Evolutionary conservation across 805 yeast species (phyloP).

Genomic region (Yamadazyma insecticola): DNA sequence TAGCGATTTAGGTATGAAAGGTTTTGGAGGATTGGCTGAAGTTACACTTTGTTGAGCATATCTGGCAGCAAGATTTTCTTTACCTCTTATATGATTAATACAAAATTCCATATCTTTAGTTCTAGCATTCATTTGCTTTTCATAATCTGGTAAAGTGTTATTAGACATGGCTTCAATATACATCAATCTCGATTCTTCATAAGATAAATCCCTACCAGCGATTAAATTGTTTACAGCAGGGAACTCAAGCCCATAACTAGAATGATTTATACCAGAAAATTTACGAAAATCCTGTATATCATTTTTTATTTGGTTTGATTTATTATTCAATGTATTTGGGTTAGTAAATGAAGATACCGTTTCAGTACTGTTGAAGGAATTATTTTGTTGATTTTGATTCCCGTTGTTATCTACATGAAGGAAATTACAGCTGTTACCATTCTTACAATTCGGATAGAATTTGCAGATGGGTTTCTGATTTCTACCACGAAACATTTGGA

Average conservation of each 20-base stretch:
- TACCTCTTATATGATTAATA: slow-evolving; percentile 29
- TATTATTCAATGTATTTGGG: slow-evolving; percentile 11
- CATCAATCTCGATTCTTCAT: slow-evolving; percentile 48
- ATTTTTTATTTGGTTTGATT: slow-evolving; percentile 16
- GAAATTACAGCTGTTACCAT: slow-evolving; percentile 24
- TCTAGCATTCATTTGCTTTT: slow-evolving; percentile 37
- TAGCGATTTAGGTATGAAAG: slow-evolving; percentile 23
- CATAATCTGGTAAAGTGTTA: slow-evolving; percentile 35
- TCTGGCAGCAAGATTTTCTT: slow-evolving; percentile 50
- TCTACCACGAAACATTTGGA: too few species aligned
- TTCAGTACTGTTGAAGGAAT: slow-evolving; percentile 3
- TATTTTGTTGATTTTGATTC: neutral
- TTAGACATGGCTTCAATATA: slow-evolving; percentile 38
- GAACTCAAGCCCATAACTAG: slow-evolving; percentile 45
- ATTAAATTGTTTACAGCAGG: slow-evolving; percentile 49
- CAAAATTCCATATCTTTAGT: slow-evolving; percentile 44
- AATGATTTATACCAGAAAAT: slow-evolving; percentile 30
- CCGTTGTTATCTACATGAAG: slow-evolving; percentile 12
- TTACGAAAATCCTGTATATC: slow-evolving; percentile 17
- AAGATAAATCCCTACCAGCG: slow-evolving; percentile 48
- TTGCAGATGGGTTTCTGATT: too few species aligned
- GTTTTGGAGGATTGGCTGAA: slow-evolving; percentile 15
- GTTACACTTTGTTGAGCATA: slow-evolving; percentile 47
- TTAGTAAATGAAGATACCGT: slow-evolving; percentile 11
- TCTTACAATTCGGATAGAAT: slow-evolving; percentile 19